Base-by-base conservation (phyloP, 176 grass and related monocot genomes). In the Carex cristatella region DNA sequence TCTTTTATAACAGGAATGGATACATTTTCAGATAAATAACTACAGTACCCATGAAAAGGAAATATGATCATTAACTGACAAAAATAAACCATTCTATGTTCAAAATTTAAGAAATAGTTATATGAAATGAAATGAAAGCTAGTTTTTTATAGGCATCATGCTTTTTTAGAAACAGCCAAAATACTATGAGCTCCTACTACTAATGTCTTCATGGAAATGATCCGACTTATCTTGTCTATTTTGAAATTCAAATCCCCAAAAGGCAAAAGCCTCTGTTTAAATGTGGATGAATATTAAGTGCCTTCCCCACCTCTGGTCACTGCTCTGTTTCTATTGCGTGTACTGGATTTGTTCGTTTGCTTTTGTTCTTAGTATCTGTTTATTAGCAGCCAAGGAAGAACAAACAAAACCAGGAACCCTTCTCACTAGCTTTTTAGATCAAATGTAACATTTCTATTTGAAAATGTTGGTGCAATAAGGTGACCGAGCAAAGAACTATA, bases 331-430 rank as follows among this genome's bases (percentile, higher is more conserved):
- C 74, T 79, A 56, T 83, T 83, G 81, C 65, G 42, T 67, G 61
- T 83, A 83, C 81, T 83, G 9, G 10, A 68, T 83, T 69, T 83
- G 81, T 83, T 67, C 19, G 81, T 48, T 83, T 83, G 42, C 44
- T 54, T 83, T 83, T 83, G 81, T 83, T 83, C 81, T 68, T 33
- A 67, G 81, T 67, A 83, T 83, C 81, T 83, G n/a, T 42, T 67
- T 54, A 83, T 56, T 83, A 69, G 4, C 81, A 83, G 63, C 42
- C 81, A 83, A 83, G 23, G 42, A 33, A 54, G 65, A 56, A 83
- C 49, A 55, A 69, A 65, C 81, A 67, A 66, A 67, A 83, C 40
- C 10, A 15, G 72, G 48, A 79, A 58, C 27, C 7, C 38, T 19
- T 71, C 38, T 10, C 69, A 19, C 3, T 38, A 75, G 0, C n/a